Conservation (phyloP, 345 rosid species). For the Nasturtium officinale region DNA sequence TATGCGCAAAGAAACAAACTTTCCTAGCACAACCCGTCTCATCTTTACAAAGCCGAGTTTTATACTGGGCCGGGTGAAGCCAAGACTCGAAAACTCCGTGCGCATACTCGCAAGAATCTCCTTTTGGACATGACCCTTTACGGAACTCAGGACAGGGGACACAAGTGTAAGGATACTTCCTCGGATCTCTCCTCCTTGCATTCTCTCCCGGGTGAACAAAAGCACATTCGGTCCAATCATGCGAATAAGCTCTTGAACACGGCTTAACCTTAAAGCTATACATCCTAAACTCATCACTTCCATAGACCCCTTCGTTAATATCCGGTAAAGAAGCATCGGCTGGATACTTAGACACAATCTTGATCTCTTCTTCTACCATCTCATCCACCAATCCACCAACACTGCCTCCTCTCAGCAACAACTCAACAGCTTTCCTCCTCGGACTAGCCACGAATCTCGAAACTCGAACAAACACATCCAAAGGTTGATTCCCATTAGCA, state of each 20-base stretch:
- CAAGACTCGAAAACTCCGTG: conserved; percentile 99
- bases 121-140: conserved; percentile 87
- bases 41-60: conserved; percentile 95
- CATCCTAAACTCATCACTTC: conserved; percentile 95
- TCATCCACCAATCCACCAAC: conserved; percentile 16
- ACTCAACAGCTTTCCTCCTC: conserved; percentile 56
- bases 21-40: conserved; percentile 83
- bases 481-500: conserved; percentile 67
- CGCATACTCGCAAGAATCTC: conserved; percentile 90
- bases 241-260: conserved; percentile 96
- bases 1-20: conserved; percentile 99
- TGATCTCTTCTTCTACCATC: conserved; percentile 47
- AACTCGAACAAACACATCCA: conserved; percentile 56
- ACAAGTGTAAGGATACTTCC: conserved; percentile 89
- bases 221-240: conserved; percentile 98
- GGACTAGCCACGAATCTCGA: conserved; percentile 37
- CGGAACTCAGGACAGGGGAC: conserved; percentile 99
- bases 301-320: conserved; percentile 78
- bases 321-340: conserved; percentile 81
- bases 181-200: conserved; percentile 94
- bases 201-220: conserved; percentile 98
- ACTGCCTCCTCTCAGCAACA: conserved; percentile 66
- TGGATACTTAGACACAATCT: conserved; percentile 54
- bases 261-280: conserved; percentile 93
- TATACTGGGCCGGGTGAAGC: conserved; percentile 97